Percentiles rank a stretch among this genome's conserved stretches.
phyloP scores from a whole-genome alignment of 345 rosid genomes.

The Garcia nutans region DNA sequence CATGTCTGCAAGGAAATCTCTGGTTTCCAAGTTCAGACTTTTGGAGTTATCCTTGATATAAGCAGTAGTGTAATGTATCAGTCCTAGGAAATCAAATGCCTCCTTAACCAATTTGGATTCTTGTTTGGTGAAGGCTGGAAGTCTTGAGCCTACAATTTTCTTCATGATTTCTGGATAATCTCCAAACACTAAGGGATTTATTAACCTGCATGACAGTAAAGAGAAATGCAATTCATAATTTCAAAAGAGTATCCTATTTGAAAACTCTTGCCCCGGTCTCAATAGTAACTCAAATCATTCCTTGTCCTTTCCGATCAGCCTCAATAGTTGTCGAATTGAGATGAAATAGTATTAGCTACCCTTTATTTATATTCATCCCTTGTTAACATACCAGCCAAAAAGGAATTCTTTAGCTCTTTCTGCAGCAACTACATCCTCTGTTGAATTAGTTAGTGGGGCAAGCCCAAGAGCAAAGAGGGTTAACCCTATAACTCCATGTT shows the following conservation, averaged over 20 bases:
- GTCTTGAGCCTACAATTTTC: slow-evolving; percentile 53
- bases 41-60: slow-evolving; percentile 35
- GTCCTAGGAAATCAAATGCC: slow-evolving; percentile 60
- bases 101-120: slow-evolving; percentile 65
- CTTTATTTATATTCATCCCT: neutral
- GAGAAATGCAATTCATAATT: neutral
- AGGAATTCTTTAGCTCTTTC: slow-evolving; percentile 42
- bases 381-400: slow-evolving; percentile 42
- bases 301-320: too few relatives aligned
- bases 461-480: slow-evolving; percentile 25
- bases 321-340: neutral
- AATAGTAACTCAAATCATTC: too few relatives aligned
- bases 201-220: slow-evolving; percentile 44
- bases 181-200: slow-evolving; percentile 63
- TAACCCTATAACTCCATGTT: slow-evolving; percentile 41
- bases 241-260: neutral
- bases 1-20: slow-evolving; percentile 42
- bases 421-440: slow-evolving; percentile 36
- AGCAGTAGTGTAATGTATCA: slow-evolving; percentile 38
- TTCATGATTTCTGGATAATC: slow-evolving; percentile 74
- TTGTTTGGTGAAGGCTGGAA: slow-evolving; percentile 50
- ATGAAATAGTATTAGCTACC: neutral
- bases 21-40: slow-evolving; percentile 20
- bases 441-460: slow-evolving; percentile 34
- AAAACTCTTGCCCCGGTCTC: too few relatives aligned